Conservation (phyloP, 495 filamentous ascomycete species). For the Aspergillus mulundensis region DNA sequence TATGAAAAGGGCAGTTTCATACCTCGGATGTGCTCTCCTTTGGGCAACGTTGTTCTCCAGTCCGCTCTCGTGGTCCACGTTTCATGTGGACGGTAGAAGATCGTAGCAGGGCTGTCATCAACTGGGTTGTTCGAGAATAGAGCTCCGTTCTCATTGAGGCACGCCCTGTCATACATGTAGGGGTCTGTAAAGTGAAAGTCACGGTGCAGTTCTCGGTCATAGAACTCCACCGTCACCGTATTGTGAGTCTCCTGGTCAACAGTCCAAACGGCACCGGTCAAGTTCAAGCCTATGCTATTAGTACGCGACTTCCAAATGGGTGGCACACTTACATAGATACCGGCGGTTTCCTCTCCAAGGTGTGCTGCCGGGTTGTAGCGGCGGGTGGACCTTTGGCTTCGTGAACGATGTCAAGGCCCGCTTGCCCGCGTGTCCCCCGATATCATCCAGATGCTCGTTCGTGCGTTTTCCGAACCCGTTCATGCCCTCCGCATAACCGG, state of each 20-base stretch:
- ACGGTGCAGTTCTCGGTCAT: conserved; percentile 84
- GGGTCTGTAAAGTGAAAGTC: conserved; percentile 97
- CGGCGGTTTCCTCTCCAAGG: conserved; percentile 91
- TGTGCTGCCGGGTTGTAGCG: conserved; percentile 91
- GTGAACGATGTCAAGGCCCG: conserved; percentile 54
- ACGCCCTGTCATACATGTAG: conserved; percentile 94
- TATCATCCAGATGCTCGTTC: conserved; percentile 47
- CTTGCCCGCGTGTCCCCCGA: conserved; percentile 53
- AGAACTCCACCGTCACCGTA: conserved; percentile 96
- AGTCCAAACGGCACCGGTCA: conserved; percentile 94
- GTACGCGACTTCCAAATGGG: conserved; percentile 7
- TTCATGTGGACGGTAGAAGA: conserved; percentile 97
- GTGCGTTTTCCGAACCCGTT: conserved; percentile 61
- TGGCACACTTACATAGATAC: conserved; percentile 65
- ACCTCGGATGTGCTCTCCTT: conserved; percentile 70
- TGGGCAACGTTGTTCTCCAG: conserved; percentile 81
- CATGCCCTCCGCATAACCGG: conserved; percentile 68
- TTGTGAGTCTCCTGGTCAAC: conserved; percentile 92
- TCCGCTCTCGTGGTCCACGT: conserved; percentile 89
- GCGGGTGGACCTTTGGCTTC: conserved; percentile 67
- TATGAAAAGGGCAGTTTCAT: background rate
- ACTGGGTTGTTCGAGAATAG: conserved; percentile 79
- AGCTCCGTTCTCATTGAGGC: conserved; percentile 76
- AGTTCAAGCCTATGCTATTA: conserved; percentile 59
- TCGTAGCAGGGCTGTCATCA: conserved; percentile 64